Conservation (phyloP, 1,139 yeast species). For the Candida sp. region DNA sequence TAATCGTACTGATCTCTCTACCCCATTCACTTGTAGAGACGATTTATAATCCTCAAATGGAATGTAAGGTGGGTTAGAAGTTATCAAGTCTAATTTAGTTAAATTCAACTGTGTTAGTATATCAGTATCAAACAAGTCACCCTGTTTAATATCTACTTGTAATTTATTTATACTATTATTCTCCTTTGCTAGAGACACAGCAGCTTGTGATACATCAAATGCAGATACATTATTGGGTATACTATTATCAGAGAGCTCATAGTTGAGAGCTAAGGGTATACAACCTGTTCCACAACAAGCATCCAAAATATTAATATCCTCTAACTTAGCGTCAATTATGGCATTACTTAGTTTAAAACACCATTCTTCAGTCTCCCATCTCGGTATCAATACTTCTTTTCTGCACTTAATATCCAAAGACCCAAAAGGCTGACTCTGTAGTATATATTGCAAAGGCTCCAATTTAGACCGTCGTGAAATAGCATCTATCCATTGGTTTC, state of each 20-base stretch:
- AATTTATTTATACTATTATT: constrained; percentile 28
- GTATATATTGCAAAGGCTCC: constrained; percentile 78
- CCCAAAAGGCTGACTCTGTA: constrained; percentile 90
- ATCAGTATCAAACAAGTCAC: constrained; percentile 21
- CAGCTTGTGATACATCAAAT: constrained; percentile 57
- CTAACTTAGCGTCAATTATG: constrained; percentile 12
- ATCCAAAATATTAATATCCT: constrained; percentile 47
- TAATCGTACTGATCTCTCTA: constrained; percentile 57
- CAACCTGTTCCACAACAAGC: constrained; percentile 94
- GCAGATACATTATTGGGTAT: constrained; percentile 34
- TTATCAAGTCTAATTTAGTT: constrained; percentile 45
- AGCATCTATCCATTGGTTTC: constrained; percentile 31
- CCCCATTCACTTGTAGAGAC: constrained; percentile 26
- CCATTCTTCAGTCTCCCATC: constrained; percentile 99
- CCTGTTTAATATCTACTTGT: constrained; percentile 15
- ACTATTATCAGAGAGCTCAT: constrained; percentile 20
- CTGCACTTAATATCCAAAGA: constrained; percentile 54
- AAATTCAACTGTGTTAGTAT: constrained; percentile 5
- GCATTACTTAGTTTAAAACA: constrained; percentile 35
- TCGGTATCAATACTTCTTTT: constrained; percentile 75
- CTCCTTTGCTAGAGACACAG: constrained; percentile 46
- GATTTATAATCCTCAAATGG: constrained; percentile 41
- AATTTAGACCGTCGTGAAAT: constrained; percentile 36
- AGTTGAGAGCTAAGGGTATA: constrained; percentile 53
- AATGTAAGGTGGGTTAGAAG: constrained; percentile 91